These are phyloP conservation scores for Beauveria brongniartii DNA, from an alignment of 2,329 filamentous ascomycete genomes.

Conservation along the genomic window DNA sequence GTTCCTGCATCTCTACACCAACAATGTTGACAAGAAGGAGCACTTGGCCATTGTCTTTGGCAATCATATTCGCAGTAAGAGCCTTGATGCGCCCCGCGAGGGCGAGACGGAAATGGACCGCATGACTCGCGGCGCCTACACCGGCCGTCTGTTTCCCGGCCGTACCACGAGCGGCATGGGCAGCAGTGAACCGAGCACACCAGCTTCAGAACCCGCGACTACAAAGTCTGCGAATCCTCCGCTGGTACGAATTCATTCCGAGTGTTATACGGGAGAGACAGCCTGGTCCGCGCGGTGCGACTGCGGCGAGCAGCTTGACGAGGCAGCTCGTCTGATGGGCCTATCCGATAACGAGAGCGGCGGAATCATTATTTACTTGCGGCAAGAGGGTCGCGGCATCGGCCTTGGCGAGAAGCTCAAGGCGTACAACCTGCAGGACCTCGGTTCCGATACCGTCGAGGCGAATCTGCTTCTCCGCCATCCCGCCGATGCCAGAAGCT, in stretches of 20 bases:
- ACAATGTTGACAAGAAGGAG: conserved; percentile 89
- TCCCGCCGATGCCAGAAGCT: conserved; percentile 88
- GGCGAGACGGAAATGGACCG: conserved; percentile 83
- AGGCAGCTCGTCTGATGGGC: conserved; percentile 89
- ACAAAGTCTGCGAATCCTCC: conserved; percentile 34
- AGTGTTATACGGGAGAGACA: conserved; percentile 98
- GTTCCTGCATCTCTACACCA: conserved; percentile 92
- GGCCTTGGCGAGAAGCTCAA: conserved; percentile 93
- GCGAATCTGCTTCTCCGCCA: conserved; percentile 86
- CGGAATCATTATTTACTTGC: conserved; percentile 89
- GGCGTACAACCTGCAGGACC: conserved; percentile 93
- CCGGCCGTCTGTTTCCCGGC: conserved; percentile 78
- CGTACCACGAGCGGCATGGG: conserved; percentile 64
- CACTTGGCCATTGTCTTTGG: conserved; percentile 97
- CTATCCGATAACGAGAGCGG: conserved; percentile 55
- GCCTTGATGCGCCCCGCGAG: conserved; percentile 60
- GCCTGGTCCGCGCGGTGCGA: conserved; percentile 97
- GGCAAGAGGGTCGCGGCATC: conserved; percentile 93
- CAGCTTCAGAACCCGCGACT: background rate
- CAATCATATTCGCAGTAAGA: conserved; percentile 66
- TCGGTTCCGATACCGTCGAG: conserved; percentile 96
- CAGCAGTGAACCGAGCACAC: conserved; percentile 21
- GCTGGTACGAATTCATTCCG: conserved; percentile 89
- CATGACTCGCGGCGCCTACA: conserved; percentile 91
- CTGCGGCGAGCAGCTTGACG: conserved; percentile 94